These are phyloP conservation scores for Cordyceps pruinosa DNA, from an alignment of 2,329 filamentous ascomycete species.

Conservation along the genomic window DNA sequence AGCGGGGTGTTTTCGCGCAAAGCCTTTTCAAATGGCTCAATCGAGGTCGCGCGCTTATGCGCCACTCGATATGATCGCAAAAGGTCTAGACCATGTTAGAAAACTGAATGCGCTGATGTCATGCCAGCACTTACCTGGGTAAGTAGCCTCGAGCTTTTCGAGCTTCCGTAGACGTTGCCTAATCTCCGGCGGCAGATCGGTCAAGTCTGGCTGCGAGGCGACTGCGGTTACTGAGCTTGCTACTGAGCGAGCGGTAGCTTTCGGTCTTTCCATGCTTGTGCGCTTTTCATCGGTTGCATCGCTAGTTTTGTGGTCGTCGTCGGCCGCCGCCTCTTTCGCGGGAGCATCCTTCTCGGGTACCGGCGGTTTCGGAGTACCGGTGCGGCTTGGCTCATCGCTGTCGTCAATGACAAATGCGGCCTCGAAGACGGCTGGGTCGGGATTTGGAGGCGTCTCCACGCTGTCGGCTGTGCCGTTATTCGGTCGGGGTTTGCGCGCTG, in stretches of 20 bases:
- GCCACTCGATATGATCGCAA: conserved; percentile 87
- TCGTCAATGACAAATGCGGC: conserved; percentile 82
- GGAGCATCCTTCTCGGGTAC: conserved; percentile 29
- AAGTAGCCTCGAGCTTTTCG: conserved; percentile 83
- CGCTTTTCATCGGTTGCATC: conserved; percentile 13
- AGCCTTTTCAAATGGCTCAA: conserved; percentile 88
- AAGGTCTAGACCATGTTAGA: conserved; percentile 52
- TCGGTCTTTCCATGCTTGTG: not conserved
- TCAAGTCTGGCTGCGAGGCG: conserved; percentile 15
- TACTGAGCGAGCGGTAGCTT: conserved; percentile 16
- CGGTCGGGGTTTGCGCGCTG: conserved; percentile 24
- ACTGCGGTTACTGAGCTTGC: conserved; percentile 12
- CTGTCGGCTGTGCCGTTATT: conserved; percentile 33
- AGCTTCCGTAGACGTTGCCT: conserved; percentile 71
- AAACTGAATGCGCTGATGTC: not conserved
- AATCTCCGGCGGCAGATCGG: conserved; percentile 67
- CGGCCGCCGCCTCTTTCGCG: conserved; percentile 15
- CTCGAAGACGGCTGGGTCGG: conserved; percentile 84
- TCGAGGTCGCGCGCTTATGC: conserved; percentile 75
- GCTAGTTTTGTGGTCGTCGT: conserved; percentile 15
- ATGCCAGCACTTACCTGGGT: conserved; percentile 55
- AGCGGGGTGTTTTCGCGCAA: conserved; percentile 89
- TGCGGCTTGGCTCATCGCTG: conserved; percentile 60
- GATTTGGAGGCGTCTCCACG: conserved; percentile 42
- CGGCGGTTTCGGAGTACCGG: conserved; percentile 49